Evolutionary conservation across 352 stramenopile species (phyloP).

Genomic region (Phytophthora fragariaefolia): DNA sequence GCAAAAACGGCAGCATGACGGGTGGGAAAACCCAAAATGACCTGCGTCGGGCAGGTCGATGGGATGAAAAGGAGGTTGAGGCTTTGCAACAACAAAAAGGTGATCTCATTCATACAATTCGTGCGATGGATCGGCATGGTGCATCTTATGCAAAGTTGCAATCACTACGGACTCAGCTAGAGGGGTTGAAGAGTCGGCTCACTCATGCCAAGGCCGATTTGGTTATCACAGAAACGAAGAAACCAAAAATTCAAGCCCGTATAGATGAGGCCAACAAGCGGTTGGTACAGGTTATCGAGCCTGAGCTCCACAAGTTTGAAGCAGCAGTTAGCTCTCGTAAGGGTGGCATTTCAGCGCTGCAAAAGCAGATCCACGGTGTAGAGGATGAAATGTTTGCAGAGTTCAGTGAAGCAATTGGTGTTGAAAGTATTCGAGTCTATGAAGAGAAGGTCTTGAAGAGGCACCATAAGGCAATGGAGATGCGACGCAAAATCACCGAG

Average conservation of each 20-base stretch:
- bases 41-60: slow-evolving; percentile 84
- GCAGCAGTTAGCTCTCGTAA: slow-evolving; percentile 55
- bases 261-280: slow-evolving; percentile 63
- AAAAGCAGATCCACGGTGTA: slow-evolving; percentile 71
- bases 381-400: slow-evolving; percentile 89
- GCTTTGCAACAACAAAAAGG: slow-evolving; percentile 88
- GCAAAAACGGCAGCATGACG: slow-evolving; percentile 98
- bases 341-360: slow-evolving; percentile 46
- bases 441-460: slow-evolving; percentile 94
- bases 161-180: slow-evolving; percentile 68
- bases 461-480: slow-evolving; percentile 73
- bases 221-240: slow-evolving; percentile 71
- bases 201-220: slow-evolving; percentile 81
- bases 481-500: slow-evolving; percentile 72
- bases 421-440: slow-evolving; percentile 90
- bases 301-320: slow-evolving; percentile 72
- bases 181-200: slow-evolving; percentile 76
- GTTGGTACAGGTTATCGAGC: slow-evolving; percentile 58
- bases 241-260: slow-evolving; percentile 66
- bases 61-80: slow-evolving; percentile 94
- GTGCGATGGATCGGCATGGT: slow-evolving; percentile 68
- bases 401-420: slow-evolving; percentile 80
- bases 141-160: slow-evolving; percentile 74
- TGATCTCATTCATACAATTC: slow-evolving; percentile 73
- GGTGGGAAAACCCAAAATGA: slow-evolving; percentile 93